phyloP scores from a whole-genome alignment of 768 basidiomycete species.

The Russula olivacea region DNA sequence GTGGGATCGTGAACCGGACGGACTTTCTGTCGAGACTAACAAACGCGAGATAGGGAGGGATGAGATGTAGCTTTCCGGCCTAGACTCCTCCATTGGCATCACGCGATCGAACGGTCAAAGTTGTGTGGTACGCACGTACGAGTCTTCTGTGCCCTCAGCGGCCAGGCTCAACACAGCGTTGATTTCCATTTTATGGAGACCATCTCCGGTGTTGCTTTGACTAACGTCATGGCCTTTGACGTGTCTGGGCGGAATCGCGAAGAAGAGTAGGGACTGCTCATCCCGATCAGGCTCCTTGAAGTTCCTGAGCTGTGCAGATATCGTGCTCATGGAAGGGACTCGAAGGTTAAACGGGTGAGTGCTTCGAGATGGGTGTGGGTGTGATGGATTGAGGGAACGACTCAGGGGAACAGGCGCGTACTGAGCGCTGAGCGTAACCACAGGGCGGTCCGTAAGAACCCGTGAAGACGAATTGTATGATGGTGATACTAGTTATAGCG shows the following conservation, averaged over 20 bases:
- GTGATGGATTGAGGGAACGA: neutral
- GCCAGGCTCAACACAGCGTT: conserved; percentile 82
- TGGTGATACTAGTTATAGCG: neutral
- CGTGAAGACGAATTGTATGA: neutral
- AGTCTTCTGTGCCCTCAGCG: conserved; percentile 77
- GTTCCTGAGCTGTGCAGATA: conserved; percentile 80
- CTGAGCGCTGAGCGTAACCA: neutral
- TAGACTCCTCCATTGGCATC: conserved; percentile 30
- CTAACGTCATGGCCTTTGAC: conserved; percentile 19
- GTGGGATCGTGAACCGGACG: conserved; percentile 83
- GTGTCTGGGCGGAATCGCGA: conserved; percentile 61
- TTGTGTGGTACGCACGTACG: conserved; percentile 55
- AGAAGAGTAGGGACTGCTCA: conserved; percentile 77
- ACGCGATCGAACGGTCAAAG: neutral
- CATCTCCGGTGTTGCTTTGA: conserved; percentile 32
- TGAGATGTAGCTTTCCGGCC: conserved; percentile 87
- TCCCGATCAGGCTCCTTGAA: conserved; percentile 93
- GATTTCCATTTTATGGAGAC: conserved; percentile 73
- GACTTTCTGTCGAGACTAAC: conserved; percentile 87
- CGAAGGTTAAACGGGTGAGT: neutral
- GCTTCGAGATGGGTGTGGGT: neutral
- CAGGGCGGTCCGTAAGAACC: neutral
- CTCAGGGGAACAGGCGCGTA: neutral
- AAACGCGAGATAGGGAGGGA: conserved; percentile 88
- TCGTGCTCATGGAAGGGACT: conserved; percentile 55